These are phyloP conservation scores for Fistulifera solaris DNA, from an alignment of 108 stramenopile genomes.

Conservation along the genomic window DNA sequence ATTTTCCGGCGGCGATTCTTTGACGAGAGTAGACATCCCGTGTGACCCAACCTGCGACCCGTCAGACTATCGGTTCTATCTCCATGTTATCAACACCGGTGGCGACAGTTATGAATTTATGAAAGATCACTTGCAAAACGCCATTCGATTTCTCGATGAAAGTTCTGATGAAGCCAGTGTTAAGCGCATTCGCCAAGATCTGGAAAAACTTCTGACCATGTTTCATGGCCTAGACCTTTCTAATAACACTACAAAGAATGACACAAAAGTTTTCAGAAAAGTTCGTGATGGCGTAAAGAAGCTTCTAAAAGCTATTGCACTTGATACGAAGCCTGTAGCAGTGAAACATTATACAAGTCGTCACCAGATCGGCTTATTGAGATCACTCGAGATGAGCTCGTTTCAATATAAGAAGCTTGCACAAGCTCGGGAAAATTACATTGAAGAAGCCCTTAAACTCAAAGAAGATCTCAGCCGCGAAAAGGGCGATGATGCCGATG, in stretches of 20 bases:
- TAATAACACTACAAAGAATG: neutral
- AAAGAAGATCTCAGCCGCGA: slow-evolving; percentile 72
- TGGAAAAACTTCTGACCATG: slow-evolving; percentile 32
- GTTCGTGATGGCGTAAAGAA: slow-evolving; percentile 24
- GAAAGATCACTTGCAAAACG: neutral
- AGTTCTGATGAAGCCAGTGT: neutral
- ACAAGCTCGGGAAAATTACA: slow-evolving; percentile 61
- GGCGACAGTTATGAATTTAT: neutral
- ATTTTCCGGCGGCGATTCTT: neutral
- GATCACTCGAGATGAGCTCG: slow-evolving; percentile 27
- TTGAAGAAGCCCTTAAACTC: slow-evolving; percentile 57
- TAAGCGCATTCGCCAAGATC: slow-evolving; percentile 11
- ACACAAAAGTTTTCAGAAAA: slow-evolving; percentile 14
- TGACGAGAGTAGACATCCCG: slow-evolving; percentile 21
- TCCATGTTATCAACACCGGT: slow-evolving; percentile 51
- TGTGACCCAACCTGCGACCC: slow-evolving; percentile 36
- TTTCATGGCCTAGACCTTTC: slow-evolving; percentile 9
- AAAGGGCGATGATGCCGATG: slow-evolving; percentile 51
- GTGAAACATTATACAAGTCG: slow-evolving; percentile 4
- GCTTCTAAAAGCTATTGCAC: slow-evolving; percentile 23
- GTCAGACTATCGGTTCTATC: slow-evolving; percentile 53
- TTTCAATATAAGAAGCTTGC: slow-evolving; percentile 45
- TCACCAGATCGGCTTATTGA: slow-evolving; percentile 44
- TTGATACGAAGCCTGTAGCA: neutral
- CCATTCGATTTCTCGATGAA: slow-evolving; percentile 1